A percentile compares a stretch with the other conserved stretches of the same genome.
phyloP scores from a whole-genome alignment of 225 moss, liverwort and hornwort genomes.

The Pleurozium schreberi region DNA sequence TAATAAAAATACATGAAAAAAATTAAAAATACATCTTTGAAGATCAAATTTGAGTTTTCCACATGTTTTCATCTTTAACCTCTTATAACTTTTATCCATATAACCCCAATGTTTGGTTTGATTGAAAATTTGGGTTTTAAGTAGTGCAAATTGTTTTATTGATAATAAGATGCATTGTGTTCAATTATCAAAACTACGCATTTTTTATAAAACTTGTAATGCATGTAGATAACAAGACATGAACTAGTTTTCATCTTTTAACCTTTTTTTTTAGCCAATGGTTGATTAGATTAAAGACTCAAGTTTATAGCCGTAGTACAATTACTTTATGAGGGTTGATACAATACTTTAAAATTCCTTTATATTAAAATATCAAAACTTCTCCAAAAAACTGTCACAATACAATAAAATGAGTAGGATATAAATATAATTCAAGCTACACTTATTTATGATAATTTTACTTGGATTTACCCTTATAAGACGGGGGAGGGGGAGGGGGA shows the following conservation, averaged over 20 bases:
- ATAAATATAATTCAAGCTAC: too few relatives aligned
- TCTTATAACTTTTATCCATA: background rate
- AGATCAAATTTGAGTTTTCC: background rate
- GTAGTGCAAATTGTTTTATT: background rate
- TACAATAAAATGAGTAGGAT: too few relatives aligned
- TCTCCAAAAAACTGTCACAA: background rate
- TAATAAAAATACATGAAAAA: background rate
- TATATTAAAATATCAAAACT: fast-evolving
- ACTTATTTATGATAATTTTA: too few relatives aligned
- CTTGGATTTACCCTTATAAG: too few relatives aligned
- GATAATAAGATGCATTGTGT: background rate
- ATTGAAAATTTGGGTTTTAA: background rate
- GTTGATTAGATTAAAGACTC: background rate
- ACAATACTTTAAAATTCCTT: background rate
- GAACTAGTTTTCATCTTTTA: background rate
- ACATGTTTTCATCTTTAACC: background rate
- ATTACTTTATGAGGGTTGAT: background rate
- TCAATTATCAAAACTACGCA: background rate
- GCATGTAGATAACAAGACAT: background rate
- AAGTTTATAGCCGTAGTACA: background rate
- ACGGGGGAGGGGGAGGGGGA: too few relatives aligned
- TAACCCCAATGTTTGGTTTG: background rate
- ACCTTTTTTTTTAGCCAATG: too few relatives aligned
- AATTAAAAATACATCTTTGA: background rate
- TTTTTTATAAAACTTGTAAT: background rate